Evolutionary conservation across 1,139 yeast species (phyloP), one percentile per base, ranked within the genome.

Genomic region (Saccharomyces hybrid): DNA sequence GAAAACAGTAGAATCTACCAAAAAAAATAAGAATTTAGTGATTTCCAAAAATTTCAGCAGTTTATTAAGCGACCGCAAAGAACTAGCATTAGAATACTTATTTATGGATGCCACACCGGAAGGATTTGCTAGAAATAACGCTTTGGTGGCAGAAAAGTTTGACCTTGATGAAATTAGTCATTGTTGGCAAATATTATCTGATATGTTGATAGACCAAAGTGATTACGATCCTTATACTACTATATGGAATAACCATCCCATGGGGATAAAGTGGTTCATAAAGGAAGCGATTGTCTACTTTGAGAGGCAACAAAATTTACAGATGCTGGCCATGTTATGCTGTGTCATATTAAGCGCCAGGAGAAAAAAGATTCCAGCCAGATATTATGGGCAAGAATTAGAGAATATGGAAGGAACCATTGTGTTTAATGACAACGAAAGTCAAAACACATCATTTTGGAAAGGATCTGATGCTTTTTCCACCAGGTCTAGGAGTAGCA

Each of bases 311-410:
- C 83, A 84, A 2, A 86, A 91, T 63, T 73, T 88, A 25, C 98
- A 91, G 68, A 89, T 91, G 96, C 74, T 93, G 23, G 97, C 96
- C 0, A 86, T 88, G 88, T 72, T 90, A 66, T 82, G 95, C 1
- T 88, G 96, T 70, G 78, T 89, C 2, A 61, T 77, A 1, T 64
- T 66, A 5, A 61, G 55, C 23, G 55, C 66, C 63, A 55, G 65
- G 49, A 51, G 52, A 28, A 31, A 50, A 27, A 50, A 23, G 38
- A 25, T 28, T 41, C 46, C 20, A 23, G 23, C 49, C n/a, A 31
- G 38, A 13, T 27, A 23, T n/a, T 42, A 41, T 31, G 42, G 51
- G 28, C 42, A 52, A 42, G 46, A 7, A 5, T 38, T 38, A 9
- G 44, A 38, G 13, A 38, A 38, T 9, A 38, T 20, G 11, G 62